Conservation (phyloP, 257 asterid genomes). For the Avicennia marina region DNA sequence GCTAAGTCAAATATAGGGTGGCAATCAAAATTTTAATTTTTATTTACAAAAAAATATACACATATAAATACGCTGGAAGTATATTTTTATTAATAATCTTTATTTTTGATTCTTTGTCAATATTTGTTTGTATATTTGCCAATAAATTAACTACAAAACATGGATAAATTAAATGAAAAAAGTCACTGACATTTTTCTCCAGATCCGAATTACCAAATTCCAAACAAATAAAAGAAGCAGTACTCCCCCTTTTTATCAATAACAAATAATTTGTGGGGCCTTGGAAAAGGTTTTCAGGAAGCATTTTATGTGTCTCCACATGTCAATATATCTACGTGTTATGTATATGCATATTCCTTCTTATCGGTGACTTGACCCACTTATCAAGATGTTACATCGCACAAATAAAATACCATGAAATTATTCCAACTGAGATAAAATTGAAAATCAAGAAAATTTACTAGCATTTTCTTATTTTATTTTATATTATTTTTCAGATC, state of each 20-base stretch:
- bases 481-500: background rate
- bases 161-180: too few species aligned
- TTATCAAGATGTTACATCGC: constrained; percentile 12
- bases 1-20: too few species aligned
- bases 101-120: too few species aligned
- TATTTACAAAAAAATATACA: too few species aligned
- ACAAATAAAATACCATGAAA: background rate
- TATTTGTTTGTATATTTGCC: background rate
- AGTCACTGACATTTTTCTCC: background rate
- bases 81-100: too few species aligned
- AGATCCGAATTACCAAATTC: constrained; percentile 2
- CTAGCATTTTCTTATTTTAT: background rate
- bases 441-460: background rate
- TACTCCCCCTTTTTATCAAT: too few species aligned
- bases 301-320: background rate
- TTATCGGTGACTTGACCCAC: constrained; percentile 15
- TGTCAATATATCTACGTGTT: too few species aligned
- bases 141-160: too few species aligned
- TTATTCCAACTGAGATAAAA: background rate
- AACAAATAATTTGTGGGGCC: constrained; percentile 12
- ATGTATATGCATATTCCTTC: constrained; percentile 29
- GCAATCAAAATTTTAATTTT: too few species aligned
- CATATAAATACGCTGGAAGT: too few species aligned
- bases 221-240: background rate
- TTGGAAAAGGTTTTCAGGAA: background rate